Conservation (phyloP, 2,329 filamentous ascomycete genomes). For the Achaetomium macrosporum region DNA sequence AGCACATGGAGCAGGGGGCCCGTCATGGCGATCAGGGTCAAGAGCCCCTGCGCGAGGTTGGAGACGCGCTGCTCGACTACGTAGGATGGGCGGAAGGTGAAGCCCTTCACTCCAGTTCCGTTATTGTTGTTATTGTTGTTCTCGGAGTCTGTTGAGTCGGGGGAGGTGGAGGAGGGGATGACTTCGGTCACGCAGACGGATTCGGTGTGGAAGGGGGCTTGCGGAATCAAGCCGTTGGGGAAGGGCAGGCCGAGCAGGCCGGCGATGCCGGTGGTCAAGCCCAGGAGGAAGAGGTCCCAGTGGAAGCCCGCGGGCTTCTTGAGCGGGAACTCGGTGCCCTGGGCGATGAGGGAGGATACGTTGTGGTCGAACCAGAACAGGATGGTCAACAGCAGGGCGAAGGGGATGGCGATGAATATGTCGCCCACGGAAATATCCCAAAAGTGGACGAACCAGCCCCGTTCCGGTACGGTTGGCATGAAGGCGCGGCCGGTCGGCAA, state of each 20-base stretch:
- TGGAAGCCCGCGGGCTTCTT: constrained; percentile 78
- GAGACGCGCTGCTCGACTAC: constrained; percentile 75
- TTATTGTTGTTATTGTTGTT: constrained; percentile 33
- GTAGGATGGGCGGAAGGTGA: constrained; percentile 47
- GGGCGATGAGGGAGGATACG: constrained; percentile 74
- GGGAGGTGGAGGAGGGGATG: constrained; percentile 29
- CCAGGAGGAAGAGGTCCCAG: constrained; percentile 78
- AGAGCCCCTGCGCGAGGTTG: constrained; percentile 70
- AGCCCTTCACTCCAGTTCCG: constrained; percentile 47
- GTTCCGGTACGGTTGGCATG: constrained; percentile 61
- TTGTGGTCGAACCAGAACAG: constrained; percentile 91
- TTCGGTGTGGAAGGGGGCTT: constrained; percentile 76
- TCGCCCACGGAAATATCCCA: constrained; percentile 70
- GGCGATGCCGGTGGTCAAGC: constrained; percentile 68
- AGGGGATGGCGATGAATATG: constrained; percentile 80
- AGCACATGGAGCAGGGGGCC: constrained; percentile 67
- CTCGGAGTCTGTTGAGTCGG: background rate
- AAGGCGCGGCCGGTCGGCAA: constrained; percentile 75
- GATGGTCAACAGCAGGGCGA: constrained; percentile 75
- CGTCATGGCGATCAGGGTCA: constrained; percentile 74
- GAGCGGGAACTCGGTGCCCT: constrained; percentile 76
- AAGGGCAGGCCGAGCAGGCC: constrained; percentile 73
- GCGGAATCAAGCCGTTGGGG: constrained; percentile 77
- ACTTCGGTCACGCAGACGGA: constrained; percentile 66
- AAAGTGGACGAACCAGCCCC: constrained; percentile 73